Evolutionary conservation across 176 grass and related monocot genomes (phyloP).

Genomic region (Metroxylon sagu): DNA sequence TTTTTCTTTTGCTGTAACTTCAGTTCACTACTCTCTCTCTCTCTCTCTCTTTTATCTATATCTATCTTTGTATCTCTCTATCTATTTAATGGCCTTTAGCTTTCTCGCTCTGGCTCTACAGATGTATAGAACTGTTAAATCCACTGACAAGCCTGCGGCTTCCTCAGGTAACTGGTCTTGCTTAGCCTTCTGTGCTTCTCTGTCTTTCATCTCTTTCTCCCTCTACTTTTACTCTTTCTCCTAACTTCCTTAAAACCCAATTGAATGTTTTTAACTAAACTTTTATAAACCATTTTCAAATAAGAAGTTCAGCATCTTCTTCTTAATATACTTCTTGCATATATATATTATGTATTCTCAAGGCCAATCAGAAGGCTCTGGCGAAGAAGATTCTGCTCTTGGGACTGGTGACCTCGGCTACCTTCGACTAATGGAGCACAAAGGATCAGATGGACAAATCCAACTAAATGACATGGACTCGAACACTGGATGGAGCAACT

Average conservation of each 20-base stretch:
- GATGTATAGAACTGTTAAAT: constrained; percentile 30
- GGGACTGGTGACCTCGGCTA: background rate
- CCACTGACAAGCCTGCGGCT: constrained; percentile 23
- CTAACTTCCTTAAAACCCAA: too few relatives aligned
- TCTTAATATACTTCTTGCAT: too few relatives aligned
- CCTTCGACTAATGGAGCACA: background rate
- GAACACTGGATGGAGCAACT: constrained; percentile 1
- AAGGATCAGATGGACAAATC: background rate
- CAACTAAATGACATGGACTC: background rate
- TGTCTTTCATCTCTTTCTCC: background rate
- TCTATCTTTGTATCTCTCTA: background rate
- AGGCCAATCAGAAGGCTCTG: constrained; percentile 20
- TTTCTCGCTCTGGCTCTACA: background rate
- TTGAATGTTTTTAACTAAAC: background rate
- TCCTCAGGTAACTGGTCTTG: constrained; percentile 18
- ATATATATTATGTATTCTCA: background rate
- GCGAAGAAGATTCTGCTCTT: constrained; percentile 12
- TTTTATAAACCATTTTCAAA: background rate
- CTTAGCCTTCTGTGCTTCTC: background rate
- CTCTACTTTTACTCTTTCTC: background rate
- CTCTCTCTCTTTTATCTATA: background rate
- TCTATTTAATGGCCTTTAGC: background rate
- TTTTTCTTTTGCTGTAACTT: constrained; percentile 5
- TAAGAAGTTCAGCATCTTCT: too few relatives aligned
- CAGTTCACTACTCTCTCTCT: constrained; percentile 3